These are phyloP conservation scores for Fusarium floridanum DNA, from an alignment of 2,329 filamentous ascomycete genomes.

Conservation along the genomic window DNA sequence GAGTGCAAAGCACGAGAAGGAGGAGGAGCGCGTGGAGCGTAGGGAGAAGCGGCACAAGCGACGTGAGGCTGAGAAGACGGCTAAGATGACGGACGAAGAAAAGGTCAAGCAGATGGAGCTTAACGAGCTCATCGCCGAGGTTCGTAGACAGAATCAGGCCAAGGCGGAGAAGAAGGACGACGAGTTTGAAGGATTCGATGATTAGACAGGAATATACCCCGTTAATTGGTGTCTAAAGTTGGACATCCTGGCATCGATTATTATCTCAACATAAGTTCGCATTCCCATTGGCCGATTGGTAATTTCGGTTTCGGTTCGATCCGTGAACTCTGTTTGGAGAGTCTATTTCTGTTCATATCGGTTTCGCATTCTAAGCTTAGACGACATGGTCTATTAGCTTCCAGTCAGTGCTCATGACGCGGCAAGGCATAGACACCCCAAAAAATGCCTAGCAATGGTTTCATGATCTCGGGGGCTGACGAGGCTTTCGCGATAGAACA, in stretches of 20 bases:
- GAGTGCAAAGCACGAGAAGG: conserved; percentile 78
- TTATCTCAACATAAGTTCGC: background rate
- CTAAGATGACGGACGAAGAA: conserved; percentile 78
- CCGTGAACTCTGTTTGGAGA: background rate
- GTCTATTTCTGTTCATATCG: background rate
- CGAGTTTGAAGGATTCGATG: conserved; percentile 72
- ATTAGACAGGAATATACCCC: conserved; percentile 53
- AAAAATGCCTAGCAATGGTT: background rate
- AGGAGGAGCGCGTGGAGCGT: conserved; percentile 71
- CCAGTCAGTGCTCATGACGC: background rate
- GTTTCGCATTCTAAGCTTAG: background rate
- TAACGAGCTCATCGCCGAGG: conserved; percentile 72
- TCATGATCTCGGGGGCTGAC: background rate
- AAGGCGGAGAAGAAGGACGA: conserved; percentile 59
- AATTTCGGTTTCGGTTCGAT: background rate
- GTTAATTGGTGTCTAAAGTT: conserved; percentile 7
- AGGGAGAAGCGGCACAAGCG: conserved; percentile 74
- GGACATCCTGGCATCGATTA: background rate
- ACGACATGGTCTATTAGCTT: background rate
- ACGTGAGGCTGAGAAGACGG: conserved; percentile 72
- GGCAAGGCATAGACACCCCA: background rate
- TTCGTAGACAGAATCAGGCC: conserved; percentile 69
- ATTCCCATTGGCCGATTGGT: background rate
- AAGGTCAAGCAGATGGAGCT: conserved; percentile 73
- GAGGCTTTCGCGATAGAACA: background rate